Conservation (phyloP, 345 rosid species). For the Moricandia moricandioides region DNA sequence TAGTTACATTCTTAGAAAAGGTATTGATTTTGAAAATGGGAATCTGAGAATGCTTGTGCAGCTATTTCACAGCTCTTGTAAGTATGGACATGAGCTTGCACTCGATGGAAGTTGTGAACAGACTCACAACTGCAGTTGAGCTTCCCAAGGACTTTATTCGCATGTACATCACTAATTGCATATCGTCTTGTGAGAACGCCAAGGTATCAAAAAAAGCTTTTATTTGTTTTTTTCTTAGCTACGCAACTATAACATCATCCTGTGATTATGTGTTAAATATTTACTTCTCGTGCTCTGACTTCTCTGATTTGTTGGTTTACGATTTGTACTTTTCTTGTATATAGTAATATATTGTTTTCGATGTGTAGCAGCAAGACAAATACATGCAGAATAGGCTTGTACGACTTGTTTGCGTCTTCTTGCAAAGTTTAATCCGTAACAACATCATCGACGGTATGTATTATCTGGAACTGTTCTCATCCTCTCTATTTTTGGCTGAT, state of each 20-base stretch:
- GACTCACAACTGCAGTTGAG: conserved; percentile 91
- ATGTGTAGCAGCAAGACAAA: conserved; percentile 70
- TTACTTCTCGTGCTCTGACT: not conserved
- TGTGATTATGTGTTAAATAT: not conserved
- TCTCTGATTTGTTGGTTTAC: conserved; percentile 7
- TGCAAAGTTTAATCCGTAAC: conserved; percentile 89
- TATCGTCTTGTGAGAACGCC: conserved; percentile 85
- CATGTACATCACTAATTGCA: conserved; percentile 91
- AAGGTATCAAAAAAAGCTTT: conserved; percentile 54
- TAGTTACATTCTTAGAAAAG: not conserved
- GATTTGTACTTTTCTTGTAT: not conserved
- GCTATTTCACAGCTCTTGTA: conserved; percentile 86
- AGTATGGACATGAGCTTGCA: conserved; percentile 97
- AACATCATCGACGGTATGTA: conserved; percentile 74
- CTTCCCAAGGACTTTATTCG: conserved; percentile 91
- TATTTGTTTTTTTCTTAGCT: not conserved
- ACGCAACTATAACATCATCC: not conserved
- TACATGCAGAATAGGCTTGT: conserved; percentile 99
- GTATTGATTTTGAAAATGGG: not conserved
- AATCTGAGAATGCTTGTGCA: conserved; percentile 42
- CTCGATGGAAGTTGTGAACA: conserved; percentile 98
- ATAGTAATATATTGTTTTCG: conserved; percentile 7
- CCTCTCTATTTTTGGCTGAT: not conserved
- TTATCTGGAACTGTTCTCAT: not conserved
- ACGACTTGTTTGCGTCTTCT: conserved; percentile 96